phyloP scores from a whole-genome alignment of 345 rosid genomes.

The Litchi chinensis region DNA sequence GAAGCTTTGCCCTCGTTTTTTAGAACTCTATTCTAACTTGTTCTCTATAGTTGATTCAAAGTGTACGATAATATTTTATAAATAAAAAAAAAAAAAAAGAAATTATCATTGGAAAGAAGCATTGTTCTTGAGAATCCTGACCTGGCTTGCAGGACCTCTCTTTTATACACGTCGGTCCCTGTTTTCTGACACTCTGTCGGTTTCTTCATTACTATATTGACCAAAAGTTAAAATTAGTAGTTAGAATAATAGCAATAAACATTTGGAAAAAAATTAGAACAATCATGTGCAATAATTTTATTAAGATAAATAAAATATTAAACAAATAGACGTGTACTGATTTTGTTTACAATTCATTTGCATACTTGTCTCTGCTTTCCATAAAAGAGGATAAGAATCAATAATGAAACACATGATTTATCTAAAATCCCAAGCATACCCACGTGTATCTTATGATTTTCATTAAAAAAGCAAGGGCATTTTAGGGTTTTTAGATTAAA shows the following conservation, averaged over 20 bases:
- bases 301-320: too few species aligned
- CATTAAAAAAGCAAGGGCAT: conserved; percentile 15
- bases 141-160: background rate
- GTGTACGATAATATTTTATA: too few species aligned
- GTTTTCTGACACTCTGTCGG: background rate
- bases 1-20: too few species aligned
- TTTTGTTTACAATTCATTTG: background rate
- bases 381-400: conserved; percentile 13
- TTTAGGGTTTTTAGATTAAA: background rate
- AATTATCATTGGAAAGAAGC: background rate
- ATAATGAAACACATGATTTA: background rate
- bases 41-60: too few species aligned
- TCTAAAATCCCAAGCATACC: background rate
- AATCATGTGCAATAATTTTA: background rate
- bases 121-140: background rate
- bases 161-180: background rate
- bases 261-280: background rate
- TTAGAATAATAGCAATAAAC: too few species aligned
- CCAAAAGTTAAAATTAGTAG: background rate
- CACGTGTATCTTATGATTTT: background rate
- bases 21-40: too few species aligned
- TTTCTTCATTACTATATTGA: background rate
- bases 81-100: too few species aligned
- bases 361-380: background rate
- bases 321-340: background rate